Evolutionary conservation across 139 green algal genomes (phyloP).

Genomic region (Haematococcus sp.): DNA sequence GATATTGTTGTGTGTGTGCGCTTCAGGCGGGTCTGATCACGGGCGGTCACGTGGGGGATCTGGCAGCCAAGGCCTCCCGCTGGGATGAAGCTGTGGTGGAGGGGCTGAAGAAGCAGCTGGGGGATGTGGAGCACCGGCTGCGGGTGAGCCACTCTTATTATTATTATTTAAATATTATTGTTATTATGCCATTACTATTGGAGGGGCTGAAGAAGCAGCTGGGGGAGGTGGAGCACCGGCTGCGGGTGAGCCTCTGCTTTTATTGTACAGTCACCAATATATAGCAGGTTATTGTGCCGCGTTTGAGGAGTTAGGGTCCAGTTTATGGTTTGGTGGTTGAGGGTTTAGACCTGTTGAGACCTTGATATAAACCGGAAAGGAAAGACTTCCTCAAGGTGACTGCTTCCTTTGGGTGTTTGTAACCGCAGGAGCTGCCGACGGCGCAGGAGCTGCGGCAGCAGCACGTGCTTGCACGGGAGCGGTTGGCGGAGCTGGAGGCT

Average conservation of each 20-base stretch:
- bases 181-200: no score
- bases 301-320: no score
- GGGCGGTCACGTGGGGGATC: slow-evolving; percentile 31
- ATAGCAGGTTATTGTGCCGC: no score
- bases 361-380: no score
- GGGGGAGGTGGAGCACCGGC: slow-evolving; percentile 13
- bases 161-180: no score
- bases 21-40: slow-evolving; percentile 33
- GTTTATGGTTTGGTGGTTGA: no score
- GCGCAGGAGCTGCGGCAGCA: slow-evolving; percentile 16
- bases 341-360: no score
- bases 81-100: slow-evolving; percentile 69
- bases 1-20: no score
- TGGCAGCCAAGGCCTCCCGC: slow-evolving; percentile 18
- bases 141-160: background rate
- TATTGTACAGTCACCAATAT: no score
- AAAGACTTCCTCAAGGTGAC: no score
- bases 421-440: slow-evolving; percentile 39
- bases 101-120: slow-evolving; percentile 51
- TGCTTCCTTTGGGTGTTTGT: no score
- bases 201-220: slow-evolving; percentile 53
- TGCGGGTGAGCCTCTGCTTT: background rate
- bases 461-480: slow-evolving; percentile 26
- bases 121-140: slow-evolving; percentile 17
- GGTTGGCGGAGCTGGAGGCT: slow-evolving; percentile 33